These are phyloP conservation scores for Bolboschoenoplectus hybrid DNA, from an alignment of 202 grass and related monocot genomes.

Conservation along the genomic window DNA sequence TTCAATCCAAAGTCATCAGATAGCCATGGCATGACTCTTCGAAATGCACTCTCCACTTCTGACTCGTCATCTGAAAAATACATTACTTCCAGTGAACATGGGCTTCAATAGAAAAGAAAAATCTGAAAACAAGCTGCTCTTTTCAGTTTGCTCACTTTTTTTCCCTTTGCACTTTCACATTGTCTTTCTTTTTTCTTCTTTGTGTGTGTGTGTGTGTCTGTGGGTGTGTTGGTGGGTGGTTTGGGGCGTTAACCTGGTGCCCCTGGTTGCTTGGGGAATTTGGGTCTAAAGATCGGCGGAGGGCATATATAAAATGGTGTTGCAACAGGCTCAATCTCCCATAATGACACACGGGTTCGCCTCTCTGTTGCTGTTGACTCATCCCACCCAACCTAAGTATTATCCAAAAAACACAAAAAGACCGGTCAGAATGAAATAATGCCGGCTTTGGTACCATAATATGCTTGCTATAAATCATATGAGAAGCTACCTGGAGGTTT, in stretches of 20 bases:
- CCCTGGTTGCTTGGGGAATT: constrained; percentile 72
- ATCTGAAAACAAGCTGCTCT: not conserved
- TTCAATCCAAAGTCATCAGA: constrained; percentile 82
- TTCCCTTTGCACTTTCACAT: not conserved
- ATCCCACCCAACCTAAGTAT: constrained; percentile 93
- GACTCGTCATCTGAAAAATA: constrained; percentile 75
- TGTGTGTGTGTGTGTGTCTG: not conserved
- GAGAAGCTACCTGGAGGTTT: constrained; percentile 76
- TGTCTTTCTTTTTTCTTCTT: constrained; percentile 2
- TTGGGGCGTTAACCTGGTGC: constrained; percentile 53
- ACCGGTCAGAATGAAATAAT: constrained; percentile 6
- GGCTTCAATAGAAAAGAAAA: not conserved
- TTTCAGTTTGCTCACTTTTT: not conserved
- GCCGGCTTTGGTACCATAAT: constrained; percentile 23
- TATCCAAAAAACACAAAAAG: constrained; percentile 36
- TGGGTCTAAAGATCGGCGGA: constrained; percentile 84
- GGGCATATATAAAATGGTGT: constrained; percentile 99
- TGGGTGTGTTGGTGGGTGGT: not conserved
- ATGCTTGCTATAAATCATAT: constrained; percentile 3
- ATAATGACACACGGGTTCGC: constrained; percentile 88
- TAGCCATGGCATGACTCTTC: constrained; percentile 92
- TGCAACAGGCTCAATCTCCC: constrained; percentile 97
- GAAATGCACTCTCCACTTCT: constrained; percentile 91
- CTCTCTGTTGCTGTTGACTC: constrained; percentile 92
- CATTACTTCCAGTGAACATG: constrained; percentile 39